Evolutionary conservation across 2,329 filamentous ascomycete species (phyloP).

Genomic region (Colletotrichum graminicola): DNA sequence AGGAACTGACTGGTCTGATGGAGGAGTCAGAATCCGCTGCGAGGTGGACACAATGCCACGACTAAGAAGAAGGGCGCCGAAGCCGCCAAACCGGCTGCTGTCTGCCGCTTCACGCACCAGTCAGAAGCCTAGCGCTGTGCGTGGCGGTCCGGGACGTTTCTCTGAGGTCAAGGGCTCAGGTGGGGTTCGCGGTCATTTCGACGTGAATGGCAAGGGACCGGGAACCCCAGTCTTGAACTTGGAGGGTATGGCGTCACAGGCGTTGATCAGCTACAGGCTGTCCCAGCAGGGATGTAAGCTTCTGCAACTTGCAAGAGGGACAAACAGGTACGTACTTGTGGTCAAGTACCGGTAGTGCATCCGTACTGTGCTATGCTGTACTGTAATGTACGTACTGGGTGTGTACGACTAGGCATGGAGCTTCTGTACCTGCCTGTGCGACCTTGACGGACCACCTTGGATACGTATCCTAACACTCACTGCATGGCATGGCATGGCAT

Average conservation of each 20-base stretch:
- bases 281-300: slow-evolving; percentile 5
- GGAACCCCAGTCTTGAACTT: slow-evolving; percentile 32
- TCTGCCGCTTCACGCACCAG: slow-evolving; percentile 33
- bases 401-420: no score
- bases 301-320: not conserved
- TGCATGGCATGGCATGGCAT: not conserved
- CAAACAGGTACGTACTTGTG: not conserved
- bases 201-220: slow-evolving; percentile 17
- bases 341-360: no score
- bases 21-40: slow-evolving; percentile 30
- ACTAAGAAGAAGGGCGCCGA: slow-evolving; percentile 9
- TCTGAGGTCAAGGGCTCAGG: slow-evolving; percentile 14
- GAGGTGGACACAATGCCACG: slow-evolving; percentile 26
- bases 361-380: no score
- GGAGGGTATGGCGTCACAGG: slow-evolving; percentile 50
- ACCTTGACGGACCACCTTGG: no score
- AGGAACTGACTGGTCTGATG: slow-evolving; percentile 3
- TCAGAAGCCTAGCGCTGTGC: slow-evolving; percentile 20
- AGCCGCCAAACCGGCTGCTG: slow-evolving; percentile 39
- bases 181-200: slow-evolving; percentile 25
- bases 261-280: slow-evolving; percentile 46
- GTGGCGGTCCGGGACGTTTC: slow-evolving; percentile 20
- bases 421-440: no score
- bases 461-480: no score
- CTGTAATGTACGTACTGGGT: not conserved